Percentiles rank a stretch among this genome's conserved stretches.
Conservation (phyloP, 495 filamentous ascomycete genomes). For the Penicillium lagena region DNA sequence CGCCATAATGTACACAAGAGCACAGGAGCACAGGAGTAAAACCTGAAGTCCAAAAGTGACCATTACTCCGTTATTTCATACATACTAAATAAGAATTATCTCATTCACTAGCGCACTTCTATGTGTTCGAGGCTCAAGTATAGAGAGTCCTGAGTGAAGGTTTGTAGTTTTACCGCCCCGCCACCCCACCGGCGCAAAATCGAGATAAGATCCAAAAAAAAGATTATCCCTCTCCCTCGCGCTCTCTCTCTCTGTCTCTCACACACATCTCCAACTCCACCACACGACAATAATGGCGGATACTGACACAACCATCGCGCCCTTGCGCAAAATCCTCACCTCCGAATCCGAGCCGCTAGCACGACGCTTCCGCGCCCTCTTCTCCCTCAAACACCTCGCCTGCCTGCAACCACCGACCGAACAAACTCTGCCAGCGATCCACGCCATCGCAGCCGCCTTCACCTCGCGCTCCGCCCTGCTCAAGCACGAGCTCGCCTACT, state of each 20-base stretch:
- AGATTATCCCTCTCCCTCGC: not conserved
- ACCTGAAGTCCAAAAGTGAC: no score
- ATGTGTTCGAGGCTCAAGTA: no score
- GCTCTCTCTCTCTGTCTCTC: not conserved
- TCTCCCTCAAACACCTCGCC: constrained; percentile 92
- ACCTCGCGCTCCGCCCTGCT: constrained; percentile 75
- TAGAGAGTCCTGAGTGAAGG: no score
- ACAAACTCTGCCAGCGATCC: constrained; percentile 67
- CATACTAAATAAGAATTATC: no score
- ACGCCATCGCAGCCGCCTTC: constrained; percentile 89
- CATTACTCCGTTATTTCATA: no score
- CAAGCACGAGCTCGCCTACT: constrained; percentile 97
- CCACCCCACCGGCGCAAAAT: constrained; percentile 24
- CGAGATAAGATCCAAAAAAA: constrained; percentile 23
- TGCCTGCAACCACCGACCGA: constrained; percentile 54
- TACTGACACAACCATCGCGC: constrained; percentile 34
- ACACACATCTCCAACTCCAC: constrained; percentile 7
- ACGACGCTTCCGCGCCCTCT: constrained; percentile 90
- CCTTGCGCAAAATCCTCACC: constrained; percentile 69
- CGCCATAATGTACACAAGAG: no score
- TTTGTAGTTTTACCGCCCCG: constrained; percentile 8
- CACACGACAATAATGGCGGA: constrained; percentile 13
- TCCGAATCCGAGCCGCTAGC: constrained; percentile 77
- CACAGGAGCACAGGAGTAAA: no score
- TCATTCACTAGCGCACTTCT: no score